phyloP scores from a whole-genome alignment of 257 asterid genomes.

The Sherardia arvensis region DNA sequence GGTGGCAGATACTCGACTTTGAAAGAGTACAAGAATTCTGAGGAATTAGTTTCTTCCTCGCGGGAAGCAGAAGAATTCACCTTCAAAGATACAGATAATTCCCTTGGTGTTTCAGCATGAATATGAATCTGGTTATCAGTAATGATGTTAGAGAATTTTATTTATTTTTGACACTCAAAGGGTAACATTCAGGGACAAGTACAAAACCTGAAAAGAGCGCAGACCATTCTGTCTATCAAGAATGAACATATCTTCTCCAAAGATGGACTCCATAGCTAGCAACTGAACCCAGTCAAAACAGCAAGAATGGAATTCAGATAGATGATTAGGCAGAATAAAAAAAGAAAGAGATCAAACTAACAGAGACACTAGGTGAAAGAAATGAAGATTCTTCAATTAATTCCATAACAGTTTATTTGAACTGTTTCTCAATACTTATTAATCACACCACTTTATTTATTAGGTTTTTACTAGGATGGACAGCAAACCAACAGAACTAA shows the following conservation, averaged over 20 bases:
- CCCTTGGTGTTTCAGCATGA: conserved; percentile 56
- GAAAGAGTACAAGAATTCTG: conserved; percentile 66
- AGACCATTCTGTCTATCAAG: conserved; percentile 51
- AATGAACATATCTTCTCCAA: conserved; percentile 50
- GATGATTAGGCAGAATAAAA: background rate
- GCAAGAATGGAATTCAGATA: background rate
- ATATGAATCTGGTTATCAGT: conserved; percentile 45
- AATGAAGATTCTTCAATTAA: background rate
- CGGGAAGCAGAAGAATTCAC: conserved; percentile 33
- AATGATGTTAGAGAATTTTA: conserved; percentile 12
- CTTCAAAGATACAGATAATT: conserved; percentile 41
- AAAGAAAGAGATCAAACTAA: conserved; percentile 1
- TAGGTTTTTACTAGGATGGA: too few species aligned
- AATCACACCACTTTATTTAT: background rate
- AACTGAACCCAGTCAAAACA: conserved; percentile 40
- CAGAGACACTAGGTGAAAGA: conserved; percentile 1
- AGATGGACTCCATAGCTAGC: conserved; percentile 75
- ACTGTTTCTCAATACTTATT: background rate
- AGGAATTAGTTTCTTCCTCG: conserved; percentile 18
- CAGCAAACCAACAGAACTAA: background rate
- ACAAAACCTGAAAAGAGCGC: conserved; percentile 60
- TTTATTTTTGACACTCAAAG: background rate
- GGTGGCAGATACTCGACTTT: conserved; percentile 75
- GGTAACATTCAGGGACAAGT: background rate
- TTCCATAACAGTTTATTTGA: background rate